Conservation (phyloP, 2,329 filamentous ascomycete species). For the Dissoconium aciculare region DNA sequence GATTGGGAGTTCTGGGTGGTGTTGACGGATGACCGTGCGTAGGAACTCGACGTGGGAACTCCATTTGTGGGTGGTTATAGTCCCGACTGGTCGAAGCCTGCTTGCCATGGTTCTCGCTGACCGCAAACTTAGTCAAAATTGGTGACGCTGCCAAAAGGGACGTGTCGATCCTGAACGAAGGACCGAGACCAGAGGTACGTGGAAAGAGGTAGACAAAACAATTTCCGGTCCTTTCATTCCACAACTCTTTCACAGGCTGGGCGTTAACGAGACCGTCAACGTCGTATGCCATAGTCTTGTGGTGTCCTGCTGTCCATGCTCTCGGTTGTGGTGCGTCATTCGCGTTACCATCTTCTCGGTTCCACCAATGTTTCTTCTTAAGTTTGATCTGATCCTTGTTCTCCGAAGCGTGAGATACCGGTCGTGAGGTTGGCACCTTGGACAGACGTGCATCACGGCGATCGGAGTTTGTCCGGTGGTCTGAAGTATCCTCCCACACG, state of each 20-base stretch:
- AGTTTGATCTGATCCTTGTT: conserved; percentile 5
- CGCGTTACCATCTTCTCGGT: conserved; percentile 18
- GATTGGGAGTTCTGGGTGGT: conserved; percentile 18
- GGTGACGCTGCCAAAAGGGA: conserved; percentile 43
- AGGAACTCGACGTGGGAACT: conserved; percentile 11
- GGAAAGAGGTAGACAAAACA: conserved; percentile 50
- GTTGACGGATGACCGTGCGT: conserved; percentile 16
- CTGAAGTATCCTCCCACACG: too few species aligned
- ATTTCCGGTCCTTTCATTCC: conserved; percentile 45
- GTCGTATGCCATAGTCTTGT: conserved; percentile 43
- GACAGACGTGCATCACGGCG: too few species aligned
- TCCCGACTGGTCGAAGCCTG: conserved; percentile 22
- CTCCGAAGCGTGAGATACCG: background rate
- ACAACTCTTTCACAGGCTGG: conserved; percentile 43
- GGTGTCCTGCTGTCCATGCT: conserved; percentile 46
- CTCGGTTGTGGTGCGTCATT: conserved; percentile 26
- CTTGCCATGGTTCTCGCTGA: conserved; percentile 37
- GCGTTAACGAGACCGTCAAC: conserved; percentile 35
- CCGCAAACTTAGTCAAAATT: conserved; percentile 40
- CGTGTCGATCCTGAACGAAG: conserved; percentile 48
- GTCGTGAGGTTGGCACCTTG: background rate
- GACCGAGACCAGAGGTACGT: conserved; percentile 38
- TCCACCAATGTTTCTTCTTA: conserved; percentile 22
- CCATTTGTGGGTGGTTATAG: background rate
- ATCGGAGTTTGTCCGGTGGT: too few species aligned